Evolutionary conservation across 768 basidiomycete genomes (phyloP), one percentile per base, ranked within the genome.

Genomic region (Favolaschia claudopus): DNA sequence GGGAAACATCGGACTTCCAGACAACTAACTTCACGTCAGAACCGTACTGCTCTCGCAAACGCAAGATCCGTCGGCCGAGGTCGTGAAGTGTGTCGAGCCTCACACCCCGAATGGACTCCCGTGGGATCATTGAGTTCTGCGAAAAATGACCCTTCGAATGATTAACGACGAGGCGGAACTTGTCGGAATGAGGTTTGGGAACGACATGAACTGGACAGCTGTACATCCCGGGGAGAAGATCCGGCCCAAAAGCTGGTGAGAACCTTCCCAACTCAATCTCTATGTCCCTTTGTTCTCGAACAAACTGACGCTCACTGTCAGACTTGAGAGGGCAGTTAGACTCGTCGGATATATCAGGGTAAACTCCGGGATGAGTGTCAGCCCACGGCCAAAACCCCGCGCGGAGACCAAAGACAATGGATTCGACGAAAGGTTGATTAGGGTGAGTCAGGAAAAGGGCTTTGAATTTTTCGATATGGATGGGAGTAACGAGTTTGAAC

Each of bases 321-420:
- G 53, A 49, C 13, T 58, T 64, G 2, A 69, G 60, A 0, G 62
- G 63, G 29, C 44, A 63, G 45, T 38, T 19, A 9, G 70, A 69
- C 36, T 56, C 66, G 39, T 77, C 74, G 22, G 60, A 60, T 1
- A 65, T 70, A 8, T 33, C 45, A 17, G 72, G 76, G 27, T 66
- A 69, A 5, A 22, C 55, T 2, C 40, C 48, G 20, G 60, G 24
- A 36, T 42, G 45, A 6, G 73, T 74, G 15, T 74, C 57, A 0
- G 76, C 76, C 52, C 57, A 77, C 0, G 82, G 82, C 82, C 81
- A 83, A 62, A 82, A 82, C 1, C 82, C 81, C 2, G 77, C 62
- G 0, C 65, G 54, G 0, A 84, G 65, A 0, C 70, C 69, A 0
- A 27, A 8, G 8, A 58, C 32, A 0, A 82, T 72, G 0, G 76